A percentile compares a stretch with the other conserved stretches of the same genome.
phyloP scores from a whole-genome alignment of 148 eudicot genomes.

The Camellia lanceoleosa region DNA sequence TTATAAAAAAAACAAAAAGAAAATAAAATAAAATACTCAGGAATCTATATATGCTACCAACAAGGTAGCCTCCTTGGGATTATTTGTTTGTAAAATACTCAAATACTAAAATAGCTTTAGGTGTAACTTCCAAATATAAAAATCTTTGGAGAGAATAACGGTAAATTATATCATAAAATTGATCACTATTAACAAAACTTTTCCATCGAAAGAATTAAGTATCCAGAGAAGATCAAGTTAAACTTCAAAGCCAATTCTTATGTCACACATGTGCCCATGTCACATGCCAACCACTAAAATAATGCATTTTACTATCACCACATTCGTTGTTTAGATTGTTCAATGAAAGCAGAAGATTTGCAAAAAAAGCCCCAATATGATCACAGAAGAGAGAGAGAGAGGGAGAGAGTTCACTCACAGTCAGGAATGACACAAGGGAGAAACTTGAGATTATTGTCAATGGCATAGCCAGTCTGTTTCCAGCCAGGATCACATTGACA shows the following conservation, averaged over 20 bases:
- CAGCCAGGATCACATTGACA: conserved; percentile 80
- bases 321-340: too few species aligned
- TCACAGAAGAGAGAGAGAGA: not conserved
- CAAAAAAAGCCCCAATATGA: not conserved
- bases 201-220: not conserved
- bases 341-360: not conserved
- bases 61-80: not conserved
- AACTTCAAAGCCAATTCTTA: not conserved
- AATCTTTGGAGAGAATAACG: not conserved
- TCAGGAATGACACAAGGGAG: conserved; percentile 88
- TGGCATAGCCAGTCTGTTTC: conserved; percentile 44
- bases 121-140: not conserved
- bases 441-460: conserved; percentile 28
- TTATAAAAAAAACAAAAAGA: too few species aligned
- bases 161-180: not conserved
- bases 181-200: not conserved
- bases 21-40: too few species aligned
- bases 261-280: not conserved
- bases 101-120: not conserved
- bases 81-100: not conserved
- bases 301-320: not conserved
- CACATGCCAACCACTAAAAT: not conserved
- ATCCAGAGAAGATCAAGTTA: not conserved
- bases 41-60: not conserved
- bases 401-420: conserved; percentile 41